A percentile compares a stretch with the other conserved stretches of the same genome.
These are phyloP conservation scores for Blastomyces silverae DNA, from an alignment of 2,329 filamentous ascomycete species.

Conservation along the genomic window DNA sequence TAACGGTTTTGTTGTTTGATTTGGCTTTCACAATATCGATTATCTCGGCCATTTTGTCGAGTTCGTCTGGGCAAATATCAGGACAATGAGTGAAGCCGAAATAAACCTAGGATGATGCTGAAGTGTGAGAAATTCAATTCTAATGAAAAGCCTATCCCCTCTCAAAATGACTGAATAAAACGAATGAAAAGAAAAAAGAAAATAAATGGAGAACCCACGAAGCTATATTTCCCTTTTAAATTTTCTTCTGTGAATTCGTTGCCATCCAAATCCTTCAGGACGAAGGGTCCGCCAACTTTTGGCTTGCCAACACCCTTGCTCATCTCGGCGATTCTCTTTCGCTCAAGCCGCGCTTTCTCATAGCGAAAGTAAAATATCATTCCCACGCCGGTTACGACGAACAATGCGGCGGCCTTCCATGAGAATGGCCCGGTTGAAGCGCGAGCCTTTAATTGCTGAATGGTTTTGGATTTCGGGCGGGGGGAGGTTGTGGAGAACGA, in stretches of 20 bases:
- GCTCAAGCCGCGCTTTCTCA: conserved; percentile 86
- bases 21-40: conserved; percentile 58
- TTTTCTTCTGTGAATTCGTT: conserved; percentile 68
- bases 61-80: conserved; percentile 96
- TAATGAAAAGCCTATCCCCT: neutral
- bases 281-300: conserved; percentile 85
- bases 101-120: conserved; percentile 60
- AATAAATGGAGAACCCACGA: conserved; percentile 33
- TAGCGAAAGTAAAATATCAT: conserved; percentile 87
- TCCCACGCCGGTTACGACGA: conserved; percentile 68
- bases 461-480: conserved; percentile 30
- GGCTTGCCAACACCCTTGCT: conserved; percentile 88
- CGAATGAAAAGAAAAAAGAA: neutral
- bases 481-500: conserved; percentile 25
- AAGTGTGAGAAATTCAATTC: no score
- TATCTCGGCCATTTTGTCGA: conserved; percentile 98
- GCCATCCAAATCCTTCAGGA: conserved; percentile 74
- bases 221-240: conserved; percentile 73
- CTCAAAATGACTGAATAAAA: conserved; percentile 6
- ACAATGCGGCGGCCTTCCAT: conserved; percentile 80
- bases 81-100: conserved; percentile 98
- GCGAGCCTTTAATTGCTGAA: conserved; percentile 38
- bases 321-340: conserved; percentile 81
- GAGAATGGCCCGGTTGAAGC: conserved; percentile 64
- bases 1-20: conserved; percentile 36